These are phyloP conservation scores for Suillus plorans DNA, from an alignment of 768 basidiomycete species.

Conservation along the genomic window DNA sequence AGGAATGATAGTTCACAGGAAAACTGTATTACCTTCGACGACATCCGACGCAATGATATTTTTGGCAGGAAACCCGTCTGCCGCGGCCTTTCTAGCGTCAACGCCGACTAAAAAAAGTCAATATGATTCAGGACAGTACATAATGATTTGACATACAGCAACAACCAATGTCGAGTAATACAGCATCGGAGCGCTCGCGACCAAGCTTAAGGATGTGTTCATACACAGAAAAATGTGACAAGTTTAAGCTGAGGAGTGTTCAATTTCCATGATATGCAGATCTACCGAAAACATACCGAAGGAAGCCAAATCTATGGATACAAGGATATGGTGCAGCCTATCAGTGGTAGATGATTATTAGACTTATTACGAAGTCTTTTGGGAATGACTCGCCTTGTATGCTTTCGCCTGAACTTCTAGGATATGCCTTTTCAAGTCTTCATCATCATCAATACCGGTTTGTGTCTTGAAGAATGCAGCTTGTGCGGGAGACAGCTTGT, in stretches of 20 bases:
- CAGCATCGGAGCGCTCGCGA: constrained; percentile 31
- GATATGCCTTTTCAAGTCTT: constrained; percentile 26
- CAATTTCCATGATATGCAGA: background rate
- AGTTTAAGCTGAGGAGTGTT: background rate
- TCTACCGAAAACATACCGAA: constrained; percentile 11
- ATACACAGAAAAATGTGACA: background rate
- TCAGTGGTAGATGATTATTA: background rate
- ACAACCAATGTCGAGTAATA: constrained; percentile 47
- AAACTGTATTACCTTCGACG: constrained; percentile 25
- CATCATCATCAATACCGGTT: constrained; percentile 26
- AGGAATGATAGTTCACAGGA: background rate
- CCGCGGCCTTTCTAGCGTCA: constrained; percentile 40
- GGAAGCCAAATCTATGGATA: constrained; percentile 23
- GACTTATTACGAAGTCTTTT: background rate
- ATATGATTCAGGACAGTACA: background rate
- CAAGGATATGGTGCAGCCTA: constrained; percentile 20
- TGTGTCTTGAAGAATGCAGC: constrained; percentile 23
- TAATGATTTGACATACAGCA: constrained; percentile 35
- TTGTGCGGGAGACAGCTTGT: constrained; percentile 6
- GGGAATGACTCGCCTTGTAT: constrained; percentile 17
- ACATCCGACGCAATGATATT: constrained; percentile 42
- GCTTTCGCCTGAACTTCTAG: constrained; percentile 26
- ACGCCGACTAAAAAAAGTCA: constrained; percentile 16
- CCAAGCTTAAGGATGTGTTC: constrained; percentile 12
- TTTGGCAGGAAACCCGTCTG: constrained; percentile 42